Percentiles rank a stretch among this genome's conserved stretches.
Evolutionary conservation across 345 rosid genomes (phyloP).

Genomic region (Hibiscus mutabilis): DNA sequence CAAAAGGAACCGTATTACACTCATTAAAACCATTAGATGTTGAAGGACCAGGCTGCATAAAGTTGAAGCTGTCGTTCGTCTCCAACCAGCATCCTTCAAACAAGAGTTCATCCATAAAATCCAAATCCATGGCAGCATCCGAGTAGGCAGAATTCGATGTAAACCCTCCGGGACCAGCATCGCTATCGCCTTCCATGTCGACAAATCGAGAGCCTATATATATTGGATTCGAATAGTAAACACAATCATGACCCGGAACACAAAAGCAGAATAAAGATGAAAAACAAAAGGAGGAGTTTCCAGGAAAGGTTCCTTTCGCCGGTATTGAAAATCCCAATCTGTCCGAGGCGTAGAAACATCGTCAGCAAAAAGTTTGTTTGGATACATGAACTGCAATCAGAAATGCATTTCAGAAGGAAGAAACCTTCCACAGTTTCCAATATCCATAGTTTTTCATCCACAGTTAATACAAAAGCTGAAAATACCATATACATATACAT

Average conservation of each 20-base stretch:
- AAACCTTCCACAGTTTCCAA: conserved; percentile 28
- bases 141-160: conserved; percentile 40
- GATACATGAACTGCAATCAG: conserved; percentile 45
- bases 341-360: conserved; percentile 68
- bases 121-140: conserved; percentile 68
- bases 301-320: conserved; percentile 44
- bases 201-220: conserved; percentile 26
- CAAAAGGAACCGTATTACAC: conserved; percentile 16
- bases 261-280: conserved; percentile 53
- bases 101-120: conserved; percentile 81
- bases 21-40: conserved; percentile 22
- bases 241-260: conserved; percentile 39
- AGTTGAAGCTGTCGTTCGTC: conserved; percentile 40
- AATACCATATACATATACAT: neutral
- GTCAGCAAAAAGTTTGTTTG: conserved; percentile 43
- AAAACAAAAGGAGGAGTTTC: conserved; percentile 57
- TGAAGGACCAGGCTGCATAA: conserved; percentile 29
- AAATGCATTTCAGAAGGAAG: conserved; percentile 60
- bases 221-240: conserved; percentile 21
- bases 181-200: conserved; percentile 44
- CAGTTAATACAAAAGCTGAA: conserved; percentile 4
- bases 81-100: conserved; percentile 78
- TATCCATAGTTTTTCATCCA: conserved; percentile 23
- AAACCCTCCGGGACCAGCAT: conserved; percentile 15
- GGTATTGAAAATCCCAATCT: conserved; percentile 38